phyloP scores from a whole-genome alignment of 352 stramenopile genomes.

The Bremia lactucae region DNA sequence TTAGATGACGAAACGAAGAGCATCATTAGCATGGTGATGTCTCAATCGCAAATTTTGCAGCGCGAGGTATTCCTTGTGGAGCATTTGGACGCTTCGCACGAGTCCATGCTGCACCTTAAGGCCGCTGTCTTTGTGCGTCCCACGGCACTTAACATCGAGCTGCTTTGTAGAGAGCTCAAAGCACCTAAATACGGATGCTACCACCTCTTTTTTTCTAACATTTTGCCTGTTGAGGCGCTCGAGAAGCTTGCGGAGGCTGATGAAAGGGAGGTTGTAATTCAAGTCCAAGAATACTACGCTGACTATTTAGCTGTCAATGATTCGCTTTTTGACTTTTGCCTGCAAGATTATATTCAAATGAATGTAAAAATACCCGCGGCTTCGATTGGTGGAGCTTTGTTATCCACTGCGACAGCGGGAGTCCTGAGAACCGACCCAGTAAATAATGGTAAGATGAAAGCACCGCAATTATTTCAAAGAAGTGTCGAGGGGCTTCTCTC shows the following conservation, averaged over 20 bases:
- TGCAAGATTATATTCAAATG: slow-evolving; percentile 48
- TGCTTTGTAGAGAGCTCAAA: slow-evolving; percentile 88
- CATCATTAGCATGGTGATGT: slow-evolving; percentile 93
- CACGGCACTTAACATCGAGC: slow-evolving; percentile 86
- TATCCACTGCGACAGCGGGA: slow-evolving; percentile 36
- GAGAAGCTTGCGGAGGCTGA: slow-evolving; percentile 94
- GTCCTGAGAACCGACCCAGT: slow-evolving; percentile 30
- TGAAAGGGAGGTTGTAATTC: slow-evolving; percentile 87
- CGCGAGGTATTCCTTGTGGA: slow-evolving; percentile 94
- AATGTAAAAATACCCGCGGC: slow-evolving; percentile 36
- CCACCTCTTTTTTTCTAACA: slow-evolving; percentile 99
- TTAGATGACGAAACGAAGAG: slow-evolving; percentile 92
- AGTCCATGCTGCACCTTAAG: slow-evolving; percentile 90
- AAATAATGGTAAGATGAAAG: slow-evolving; percentile 22
- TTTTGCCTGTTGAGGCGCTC: slow-evolving; percentile 88
- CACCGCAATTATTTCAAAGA: slow-evolving; percentile 69
- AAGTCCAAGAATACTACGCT: slow-evolving; percentile 98
- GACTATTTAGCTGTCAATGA: slow-evolving; percentile 98
- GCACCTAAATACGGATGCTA: slow-evolving; percentile 95
- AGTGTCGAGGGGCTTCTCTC: slow-evolving; percentile 91
- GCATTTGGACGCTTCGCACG: slow-evolving; percentile 74
- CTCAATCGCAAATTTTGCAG: slow-evolving; percentile 92
- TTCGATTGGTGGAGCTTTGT: slow-evolving; percentile 9
- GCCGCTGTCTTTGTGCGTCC: slow-evolving; percentile 91
- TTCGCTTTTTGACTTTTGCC: slow-evolving; percentile 95